Conservation (phyloP, 768 basidiomycete genomes). For the Mycena galopus region DNA sequence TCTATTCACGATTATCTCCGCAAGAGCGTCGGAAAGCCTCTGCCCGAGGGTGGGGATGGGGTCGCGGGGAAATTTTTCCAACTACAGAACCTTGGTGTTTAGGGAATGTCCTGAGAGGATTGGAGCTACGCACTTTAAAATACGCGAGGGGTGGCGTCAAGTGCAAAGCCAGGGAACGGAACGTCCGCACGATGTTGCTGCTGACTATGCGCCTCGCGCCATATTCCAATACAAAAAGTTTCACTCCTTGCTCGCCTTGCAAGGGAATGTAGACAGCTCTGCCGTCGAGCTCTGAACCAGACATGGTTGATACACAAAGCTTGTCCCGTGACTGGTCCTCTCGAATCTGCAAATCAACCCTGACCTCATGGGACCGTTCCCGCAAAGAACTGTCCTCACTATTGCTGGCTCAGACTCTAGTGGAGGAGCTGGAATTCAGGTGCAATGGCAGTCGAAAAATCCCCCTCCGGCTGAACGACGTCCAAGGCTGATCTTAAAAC, state of each 20-base stretch:
- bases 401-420: conserved; percentile 88
- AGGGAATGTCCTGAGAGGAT: conserved; percentile 8
- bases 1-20: background rate
- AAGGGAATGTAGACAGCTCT: no score
- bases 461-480: background rate
- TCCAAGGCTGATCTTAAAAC: conserved; percentile 88
- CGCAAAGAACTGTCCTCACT: conserved; percentile 63
- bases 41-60: background rate
- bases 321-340: no score
- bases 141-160: conserved; percentile 12
- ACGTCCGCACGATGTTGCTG: no score
- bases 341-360: no score
- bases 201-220: no score
- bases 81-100: conserved; percentile 20
- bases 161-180: no score
- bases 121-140: conserved; percentile 22
- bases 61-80: conserved; percentile 2
- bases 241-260: no score
- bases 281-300: no score
- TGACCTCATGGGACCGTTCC: background rate
- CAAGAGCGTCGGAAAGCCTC: background rate
- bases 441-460: conserved; percentile 43
- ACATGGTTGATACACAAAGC: no score
- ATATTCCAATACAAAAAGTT: no score
- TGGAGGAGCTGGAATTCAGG: conserved; percentile 93